Base-by-base conservation (phyloP, 495 filamentous ascomycete genomes). In the Mytilinidion resinicola region DNA sequence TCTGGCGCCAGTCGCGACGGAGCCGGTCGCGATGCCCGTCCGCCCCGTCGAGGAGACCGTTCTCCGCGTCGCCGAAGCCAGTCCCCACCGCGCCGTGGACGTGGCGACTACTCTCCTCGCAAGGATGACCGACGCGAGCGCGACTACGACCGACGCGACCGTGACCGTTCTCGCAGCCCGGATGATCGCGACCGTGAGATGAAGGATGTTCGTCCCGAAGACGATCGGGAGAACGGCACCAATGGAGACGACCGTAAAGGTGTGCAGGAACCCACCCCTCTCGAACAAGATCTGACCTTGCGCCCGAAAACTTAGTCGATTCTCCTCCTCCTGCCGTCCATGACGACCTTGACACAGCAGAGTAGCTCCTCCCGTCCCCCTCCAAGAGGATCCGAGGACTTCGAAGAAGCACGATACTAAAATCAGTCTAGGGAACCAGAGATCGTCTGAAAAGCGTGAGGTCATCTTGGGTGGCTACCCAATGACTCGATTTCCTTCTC, bases 301-400 rank as follows among this genome's bases (percentile, higher is more conserved):
- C 44, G 52, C 34, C 56, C n/a, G 21, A 19, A 34, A 46, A 21
- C 38, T 51, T 82, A 69, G 74, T 86, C 70, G 88, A 92, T 47
- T 86, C 88, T 61, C 85, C 89, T 49, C 82, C 86, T 56, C 86
- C 91, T 53, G 86, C 17, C 17, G 53, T 85, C 64, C 91, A 96
- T 71, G 95, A 98, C 74, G 93, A 98, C 71, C 82, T 98, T 67
- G 93, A 98, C 73, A 91, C 91, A 72, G 93, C 91, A 70, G 93
- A 97, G 82, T 96, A 87, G 60, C 44, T 37, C 17, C 10, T 44
- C 14, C 30, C 14, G 17, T n/a, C 41, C 4, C 46, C n/a, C 37
- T 52, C 25, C 25, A 2, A 30, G 25, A 30, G 25, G 25, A 30
- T 2, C 25, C 25, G 6, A 2, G 25, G 25, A 30, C 25, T 3